Evolutionary conservation across 1,284 basidiomycete species (phyloP).

Genomic region (Heterobasidion occidentale): DNA sequence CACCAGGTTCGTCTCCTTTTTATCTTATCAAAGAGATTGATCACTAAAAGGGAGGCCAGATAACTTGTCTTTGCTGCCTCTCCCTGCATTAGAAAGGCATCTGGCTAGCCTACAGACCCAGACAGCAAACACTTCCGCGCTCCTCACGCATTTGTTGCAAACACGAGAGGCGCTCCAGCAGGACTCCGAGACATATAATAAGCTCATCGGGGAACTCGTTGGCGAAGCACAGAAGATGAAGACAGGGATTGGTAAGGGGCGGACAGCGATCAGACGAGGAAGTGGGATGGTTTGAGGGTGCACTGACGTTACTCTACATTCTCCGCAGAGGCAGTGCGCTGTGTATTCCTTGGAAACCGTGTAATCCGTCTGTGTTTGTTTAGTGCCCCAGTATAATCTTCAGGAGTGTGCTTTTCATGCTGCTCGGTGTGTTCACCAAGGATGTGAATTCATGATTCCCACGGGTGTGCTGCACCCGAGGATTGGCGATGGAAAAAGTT

Average conservation of each 20-base stretch:
- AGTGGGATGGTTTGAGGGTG: conserved; percentile 29
- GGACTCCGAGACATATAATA: conserved; percentile 82
- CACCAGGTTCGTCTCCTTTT: conserved; percentile 44
- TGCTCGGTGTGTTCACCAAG: no score
- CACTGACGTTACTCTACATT: neutral
- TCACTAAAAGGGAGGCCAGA: conserved; percentile 33
- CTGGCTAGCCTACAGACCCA: conserved; percentile 60
- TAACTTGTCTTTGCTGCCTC: conserved; percentile 59
- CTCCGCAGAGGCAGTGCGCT: no score
- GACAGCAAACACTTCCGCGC: conserved; percentile 64
- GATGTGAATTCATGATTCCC: no score
- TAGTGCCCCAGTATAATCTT: no score
- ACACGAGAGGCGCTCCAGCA: conserved; percentile 78
- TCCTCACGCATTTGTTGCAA: conserved; percentile 78
- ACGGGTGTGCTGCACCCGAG: no score
- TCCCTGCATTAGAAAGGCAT: conserved; percentile 56
- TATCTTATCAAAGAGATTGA: neutral
- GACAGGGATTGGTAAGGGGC: conserved; percentile 35
- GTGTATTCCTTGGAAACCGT: no score
- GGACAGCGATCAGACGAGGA: conserved; percentile 38
- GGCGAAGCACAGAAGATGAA: conserved; percentile 76
- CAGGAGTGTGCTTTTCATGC: no score
- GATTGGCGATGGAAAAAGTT: no score
- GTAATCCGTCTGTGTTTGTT: no score
- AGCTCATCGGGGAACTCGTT: conserved; percentile 74